These are phyloP conservation scores for Cicer arietinum DNA, from an alignment of 306 rosid genomes.

Conservation along the genomic window DNA sequence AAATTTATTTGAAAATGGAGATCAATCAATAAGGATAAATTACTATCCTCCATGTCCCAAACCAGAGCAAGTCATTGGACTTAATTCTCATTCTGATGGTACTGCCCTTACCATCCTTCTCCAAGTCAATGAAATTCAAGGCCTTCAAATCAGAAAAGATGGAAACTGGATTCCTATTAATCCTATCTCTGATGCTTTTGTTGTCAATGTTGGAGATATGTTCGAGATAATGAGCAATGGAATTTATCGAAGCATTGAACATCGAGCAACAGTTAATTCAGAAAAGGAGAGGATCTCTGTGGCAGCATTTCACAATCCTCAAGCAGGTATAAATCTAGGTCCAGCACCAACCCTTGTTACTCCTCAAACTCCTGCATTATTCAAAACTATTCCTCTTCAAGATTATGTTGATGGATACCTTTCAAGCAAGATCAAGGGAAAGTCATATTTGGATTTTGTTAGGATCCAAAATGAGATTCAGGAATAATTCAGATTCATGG, in stretches of 20 bases:
- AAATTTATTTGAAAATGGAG: neutral
- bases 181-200: conserved; percentile 13
- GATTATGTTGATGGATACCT: neutral
- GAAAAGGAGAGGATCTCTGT: conserved; percentile 4
- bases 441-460: neutral
- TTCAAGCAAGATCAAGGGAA: neutral
- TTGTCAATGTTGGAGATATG: neutral
- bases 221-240: conserved; percentile 15
- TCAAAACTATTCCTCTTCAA: neutral
- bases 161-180: conserved; percentile 43
- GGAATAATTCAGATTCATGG: neutral
- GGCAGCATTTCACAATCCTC: conserved; percentile 2
- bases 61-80: neutral
- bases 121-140: conserved; percentile 2
- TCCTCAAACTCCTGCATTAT: conserved; percentile 11
- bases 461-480: conserved; percentile 5
- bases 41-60: conserved; percentile 5
- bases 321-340: neutral
- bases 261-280: conserved; percentile 1
- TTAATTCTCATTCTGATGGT: conserved; percentile 5
- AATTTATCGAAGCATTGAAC: conserved; percentile 15
- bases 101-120: neutral
- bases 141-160: conserved; percentile 33
- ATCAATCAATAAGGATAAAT: neutral
- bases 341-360: conserved; percentile 14